Evolutionary conservation across 257 asterid genomes (phyloP), one percentile per base, ranked within the genome.

Genomic region (Solanum chaucha): DNA sequence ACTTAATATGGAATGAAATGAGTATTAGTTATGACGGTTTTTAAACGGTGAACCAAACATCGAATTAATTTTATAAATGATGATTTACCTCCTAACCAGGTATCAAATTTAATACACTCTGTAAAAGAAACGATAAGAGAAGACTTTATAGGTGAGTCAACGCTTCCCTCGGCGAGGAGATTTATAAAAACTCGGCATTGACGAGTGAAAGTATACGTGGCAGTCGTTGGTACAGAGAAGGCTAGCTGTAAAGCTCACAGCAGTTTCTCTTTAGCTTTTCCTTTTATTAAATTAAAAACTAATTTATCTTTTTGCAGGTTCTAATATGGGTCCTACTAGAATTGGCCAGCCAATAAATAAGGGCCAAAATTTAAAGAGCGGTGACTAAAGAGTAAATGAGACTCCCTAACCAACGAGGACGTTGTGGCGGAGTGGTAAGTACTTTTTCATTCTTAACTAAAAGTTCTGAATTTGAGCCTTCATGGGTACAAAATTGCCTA

Each of bases 171-270:
- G 83, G 59, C 58, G 38, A 26, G 64, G 61, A 78, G 28, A 73
- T 38, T 40, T n/a, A 0, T 34, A 4, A 13, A 67, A 80, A 40
- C 88, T 80, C 86, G 90, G 91, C 93, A 88, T 87, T n/a, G 30
- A 61, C 30, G 70, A 59, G 14, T 87, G 88, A 86, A 35, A 36
- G 26, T 4, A 78, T 85, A 91, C 89, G 91, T 91, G 88, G 88
- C 88, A 1, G 19, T 22, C 83, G 3, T 1, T 19, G 19, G 38
- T 15, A 71, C 41, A 13, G 11, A 61, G 30, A 67, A 32, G 32
- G 38, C 72, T 41, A 46, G 83, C 64, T 74, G 90, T 85, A 36
- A 86, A 20, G 11, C 28, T 15, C 88, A 70, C 71, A 81, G 70
- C 34, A 20, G 51, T 64, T 59, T 73, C 80, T 11, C 35, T 41